Evolutionary conservation across 1,139 yeast species (phyloP).

Genomic region (Zygoascus sp.): DNA sequence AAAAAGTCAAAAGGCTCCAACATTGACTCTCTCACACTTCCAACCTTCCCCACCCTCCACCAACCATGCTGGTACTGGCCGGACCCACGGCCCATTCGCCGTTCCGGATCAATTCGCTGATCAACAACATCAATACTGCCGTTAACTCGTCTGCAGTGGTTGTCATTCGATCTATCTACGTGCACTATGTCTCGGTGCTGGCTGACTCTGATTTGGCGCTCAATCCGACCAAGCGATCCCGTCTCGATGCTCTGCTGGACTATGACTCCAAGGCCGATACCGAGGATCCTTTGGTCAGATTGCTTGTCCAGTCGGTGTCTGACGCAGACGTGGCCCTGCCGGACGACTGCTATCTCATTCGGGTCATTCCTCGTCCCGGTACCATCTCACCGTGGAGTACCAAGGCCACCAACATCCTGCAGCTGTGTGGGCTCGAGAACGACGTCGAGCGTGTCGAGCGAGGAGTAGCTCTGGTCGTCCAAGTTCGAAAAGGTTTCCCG

Average conservation of each 20-base stretch:
- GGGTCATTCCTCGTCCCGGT: constrained; percentile 88
- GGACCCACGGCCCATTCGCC: constrained; percentile 90
- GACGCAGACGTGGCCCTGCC: constrained; percentile 34
- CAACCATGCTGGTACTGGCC: constrained; percentile 55
- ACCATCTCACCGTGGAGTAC: constrained; percentile 99
- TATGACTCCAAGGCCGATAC: constrained; percentile 68
- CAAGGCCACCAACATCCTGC: constrained; percentile 92
- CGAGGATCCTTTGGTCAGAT: constrained; percentile 45
- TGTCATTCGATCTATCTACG: constrained; percentile 66
- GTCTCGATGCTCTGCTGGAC: constrained; percentile 56
- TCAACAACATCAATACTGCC: constrained; percentile 65
- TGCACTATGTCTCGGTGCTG: constrained; percentile 73
- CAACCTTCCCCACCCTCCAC: constrained; percentile 1
- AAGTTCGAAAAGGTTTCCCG: constrained; percentile 65
- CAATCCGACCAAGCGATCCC: constrained; percentile 41
- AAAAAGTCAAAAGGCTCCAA: constrained; percentile 8
- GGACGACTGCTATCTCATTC: constrained; percentile 55
- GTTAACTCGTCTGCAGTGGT: constrained; percentile 63
- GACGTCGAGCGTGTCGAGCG: constrained; percentile 83
- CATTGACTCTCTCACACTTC: background rate
- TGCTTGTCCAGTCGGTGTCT: constrained; percentile 41
- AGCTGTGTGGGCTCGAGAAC: constrained; percentile 75
- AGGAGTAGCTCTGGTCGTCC: constrained; percentile 71
- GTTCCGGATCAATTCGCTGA: constrained; percentile 72
- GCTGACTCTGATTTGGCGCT: constrained; percentile 30